These are phyloP conservation scores for Dothideomycetidae sp. DNA, from an alignment of 2,329 filamentous ascomycete genomes.

Conservation along the genomic window DNA sequence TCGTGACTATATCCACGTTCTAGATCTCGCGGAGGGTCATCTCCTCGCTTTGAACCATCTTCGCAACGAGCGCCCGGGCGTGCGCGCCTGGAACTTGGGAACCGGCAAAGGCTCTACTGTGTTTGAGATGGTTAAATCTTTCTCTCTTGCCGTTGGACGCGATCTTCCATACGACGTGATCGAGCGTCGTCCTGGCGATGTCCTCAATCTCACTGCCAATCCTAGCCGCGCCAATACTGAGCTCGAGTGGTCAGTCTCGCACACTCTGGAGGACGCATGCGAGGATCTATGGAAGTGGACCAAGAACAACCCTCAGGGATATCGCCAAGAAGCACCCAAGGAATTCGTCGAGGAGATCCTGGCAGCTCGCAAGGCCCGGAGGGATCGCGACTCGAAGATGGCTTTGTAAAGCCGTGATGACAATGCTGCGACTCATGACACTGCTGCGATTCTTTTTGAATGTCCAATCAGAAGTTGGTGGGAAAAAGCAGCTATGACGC, in stretches of 20 bases:
- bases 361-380: slow-evolving; percentile 15
- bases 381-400: slow-evolving; percentile 7
- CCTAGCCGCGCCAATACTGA: slow-evolving; percentile 76
- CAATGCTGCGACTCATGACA: no score
- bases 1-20: slow-evolving; percentile 94
- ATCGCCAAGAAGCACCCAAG: slow-evolving; percentile 78
- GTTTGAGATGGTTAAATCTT: slow-evolving; percentile 93
- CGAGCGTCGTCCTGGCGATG: slow-evolving; percentile 70
- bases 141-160: slow-evolving; percentile 71
- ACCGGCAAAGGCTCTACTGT: slow-evolving; percentile 91
- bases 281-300: slow-evolving; percentile 95
- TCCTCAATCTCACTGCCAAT: slow-evolving; percentile 88
- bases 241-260: slow-evolving; percentile 80
- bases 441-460: no score
- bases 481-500: no score
- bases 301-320: slow-evolving; percentile 88
- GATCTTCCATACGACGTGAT: slow-evolving; percentile 79
- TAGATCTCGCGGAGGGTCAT: slow-evolving; percentile 78
- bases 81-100: slow-evolving; percentile 92
- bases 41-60: slow-evolving; percentile 83
- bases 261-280: slow-evolving; percentile 84
- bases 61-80: slow-evolving; percentile 67
- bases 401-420: no score
- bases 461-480: no score
- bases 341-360: slow-evolving; percentile 51